phyloP scores from a whole-genome alignment of 2,329 filamentous ascomycete genomes.

The Trichoderma oligosporum region DNA sequence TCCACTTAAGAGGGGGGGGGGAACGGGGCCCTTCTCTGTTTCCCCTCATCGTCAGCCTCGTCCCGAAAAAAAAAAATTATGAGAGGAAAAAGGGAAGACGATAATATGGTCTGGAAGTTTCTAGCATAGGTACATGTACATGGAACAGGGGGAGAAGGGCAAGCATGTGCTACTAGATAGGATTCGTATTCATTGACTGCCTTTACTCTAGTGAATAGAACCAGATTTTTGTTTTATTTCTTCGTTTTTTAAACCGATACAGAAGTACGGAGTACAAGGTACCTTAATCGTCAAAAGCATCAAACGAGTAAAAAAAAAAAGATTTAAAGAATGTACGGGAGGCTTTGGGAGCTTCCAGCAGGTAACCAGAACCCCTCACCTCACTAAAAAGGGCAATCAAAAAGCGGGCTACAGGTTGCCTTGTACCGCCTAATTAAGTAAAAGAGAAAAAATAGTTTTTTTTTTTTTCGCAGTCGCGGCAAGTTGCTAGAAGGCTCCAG shows the following conservation, averaged over 20 bases:
- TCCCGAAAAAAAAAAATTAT: neutral
- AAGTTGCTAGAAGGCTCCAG: constrained; percentile 29
- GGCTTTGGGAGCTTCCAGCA: neutral
- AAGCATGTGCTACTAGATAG: too few species aligned
- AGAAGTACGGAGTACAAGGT: too few species aligned
- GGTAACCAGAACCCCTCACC: neutral
- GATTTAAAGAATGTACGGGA: too few species aligned
- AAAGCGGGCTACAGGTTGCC: constrained; percentile 10
- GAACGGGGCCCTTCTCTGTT: neutral
- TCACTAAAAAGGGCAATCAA: neutral
- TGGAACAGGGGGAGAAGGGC: neutral
- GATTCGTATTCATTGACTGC: too few species aligned
- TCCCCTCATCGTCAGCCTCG: constrained; percentile 19
- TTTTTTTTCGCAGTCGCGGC: neutral
- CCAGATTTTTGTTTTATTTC: too few species aligned
- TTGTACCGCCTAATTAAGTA: constrained; percentile 5
- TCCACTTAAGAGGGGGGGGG: constrained; percentile 4
- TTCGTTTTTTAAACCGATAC: too few species aligned
- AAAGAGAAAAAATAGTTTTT: neutral
- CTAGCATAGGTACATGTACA: neutral
- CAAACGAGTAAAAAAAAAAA: neutral
- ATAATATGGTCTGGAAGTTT: neutral
- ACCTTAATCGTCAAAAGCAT: too few species aligned
- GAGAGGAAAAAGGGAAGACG: neutral
- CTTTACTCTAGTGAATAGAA: too few species aligned